Evolutionary conservation across 2,329 filamentous ascomycete genomes (phyloP), one percentile per base, ranked within the genome.

Genomic region (Pseudocercospora cruenta): DNA sequence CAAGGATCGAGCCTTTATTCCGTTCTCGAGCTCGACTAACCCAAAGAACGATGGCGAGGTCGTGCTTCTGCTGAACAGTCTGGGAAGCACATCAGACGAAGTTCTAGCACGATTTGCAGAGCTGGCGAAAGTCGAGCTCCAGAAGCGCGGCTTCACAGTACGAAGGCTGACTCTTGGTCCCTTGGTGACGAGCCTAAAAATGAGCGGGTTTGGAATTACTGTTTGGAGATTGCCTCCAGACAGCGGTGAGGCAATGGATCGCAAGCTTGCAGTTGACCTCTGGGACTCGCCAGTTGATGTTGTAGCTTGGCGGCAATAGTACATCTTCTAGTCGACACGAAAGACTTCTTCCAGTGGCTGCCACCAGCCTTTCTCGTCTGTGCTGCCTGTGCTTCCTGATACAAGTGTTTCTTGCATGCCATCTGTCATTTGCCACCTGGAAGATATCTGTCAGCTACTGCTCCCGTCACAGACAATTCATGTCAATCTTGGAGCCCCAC

Each of bases 401-500:
- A 90, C 85, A 31, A 90, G 75, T 6, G 72, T 78, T 68, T 82
- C 89, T 80, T 94, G 91, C 83, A 89, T 92, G 14, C 83, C 82
- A 77, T 94, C 91, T 58, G 91, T 94, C 88, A 94, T 90, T 64
- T 81, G 55, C 64, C 64, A 66, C 64, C 64, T 55, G 24, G 24
- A 66, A 26, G 3, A 9, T 39, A n/a, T 6, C 19, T 8, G 21
- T 62, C 33, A 62, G 59, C 59, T n/a, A n/a, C 14, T 19, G n/a
- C 8, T 51, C 24, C 22, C 9, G 14, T 14, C 1, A 49, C n/a
- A 16, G 43, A n/a, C n/a, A n/a, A 36, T 14, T 6, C 10, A 12
- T 91, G 82, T 88, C 91, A 14, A 82, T 82, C 77, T 94, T 91
- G 60, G 91, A 94, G 87, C 93, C 89, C 65, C 81, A 55, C 82